Evolutionary conservation across 1,284 basidiomycete species (phyloP).

Genomic region (Flammula alnicola): DNA sequence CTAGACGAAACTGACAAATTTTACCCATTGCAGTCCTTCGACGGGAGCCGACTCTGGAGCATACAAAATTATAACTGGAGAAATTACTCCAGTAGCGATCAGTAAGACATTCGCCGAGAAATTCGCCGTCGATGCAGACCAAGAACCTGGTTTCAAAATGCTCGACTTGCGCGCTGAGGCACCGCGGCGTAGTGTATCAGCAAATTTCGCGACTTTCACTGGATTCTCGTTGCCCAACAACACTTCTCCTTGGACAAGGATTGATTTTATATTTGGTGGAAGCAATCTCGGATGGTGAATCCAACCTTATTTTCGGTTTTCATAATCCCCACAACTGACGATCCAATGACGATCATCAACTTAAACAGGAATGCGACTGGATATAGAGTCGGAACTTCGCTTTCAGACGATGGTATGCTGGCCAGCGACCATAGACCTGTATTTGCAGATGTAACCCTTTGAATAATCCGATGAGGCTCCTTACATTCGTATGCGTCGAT

Average conservation of each 20-base stretch:
- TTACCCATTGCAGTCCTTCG: slow-evolving; percentile 29
- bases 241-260: slow-evolving; percentile 42
- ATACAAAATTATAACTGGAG: slow-evolving; percentile 55
- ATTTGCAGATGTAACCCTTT: slow-evolving; percentile 46
- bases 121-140: slow-evolving; percentile 29
- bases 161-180: slow-evolving; percentile 49
- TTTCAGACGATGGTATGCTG: slow-evolving; percentile 58
- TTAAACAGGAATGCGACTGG: slow-evolving; percentile 39
- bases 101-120: neutral
- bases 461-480: too few species aligned
- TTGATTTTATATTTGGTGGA: slow-evolving; percentile 60
- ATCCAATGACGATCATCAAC: neutral
- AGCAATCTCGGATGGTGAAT: slow-evolving; percentile 54
- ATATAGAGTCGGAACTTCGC: slow-evolving; percentile 47
- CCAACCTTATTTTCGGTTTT: slow-evolving; percentile 7
- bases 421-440: slow-evolving; percentile 63
- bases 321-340: neutral
- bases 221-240: slow-evolving; percentile 50
- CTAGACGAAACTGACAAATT: neutral
- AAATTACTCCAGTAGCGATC: slow-evolving; percentile 18
- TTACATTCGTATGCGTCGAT: too few species aligned
- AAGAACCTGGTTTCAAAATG: slow-evolving; percentile 46
- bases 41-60: slow-evolving; percentile 51
- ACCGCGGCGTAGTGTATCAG: slow-evolving; percentile 47
- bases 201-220: slow-evolving; percentile 59